A percentile compares a stretch with the other conserved stretches of the same genome.
phyloP scores from a whole-genome alignment of 2,329 filamentous ascomycete genomes.

The Alternaria viburni region DNA sequence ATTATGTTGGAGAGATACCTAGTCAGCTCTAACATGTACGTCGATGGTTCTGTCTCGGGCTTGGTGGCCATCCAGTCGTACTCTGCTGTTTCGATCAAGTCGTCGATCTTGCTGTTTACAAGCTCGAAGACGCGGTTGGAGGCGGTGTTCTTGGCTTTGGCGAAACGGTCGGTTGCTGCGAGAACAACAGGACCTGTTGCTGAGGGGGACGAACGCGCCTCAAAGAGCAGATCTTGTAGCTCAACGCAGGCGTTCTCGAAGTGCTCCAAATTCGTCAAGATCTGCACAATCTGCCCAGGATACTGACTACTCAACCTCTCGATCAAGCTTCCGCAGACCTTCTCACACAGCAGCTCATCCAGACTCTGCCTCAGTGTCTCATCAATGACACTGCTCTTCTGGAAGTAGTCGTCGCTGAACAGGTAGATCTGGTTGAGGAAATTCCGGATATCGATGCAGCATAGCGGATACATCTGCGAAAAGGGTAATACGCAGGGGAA shows the following conservation, averaged over 20 bases:
- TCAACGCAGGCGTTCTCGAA: constrained; percentile 94
- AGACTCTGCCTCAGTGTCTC: constrained; percentile 85
- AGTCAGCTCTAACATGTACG: constrained; percentile 95
- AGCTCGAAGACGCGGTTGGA: constrained; percentile 98
- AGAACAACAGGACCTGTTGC: constrained; percentile 81
- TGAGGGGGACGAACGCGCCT: constrained; percentile 81
- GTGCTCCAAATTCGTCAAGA: constrained; percentile 95
- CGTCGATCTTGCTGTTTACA: constrained; percentile 98
- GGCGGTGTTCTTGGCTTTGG: constrained; percentile 89
- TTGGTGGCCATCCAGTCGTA: constrained; percentile 82
- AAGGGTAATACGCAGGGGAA: constrained; percentile 97
- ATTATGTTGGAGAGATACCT: constrained; percentile 95
- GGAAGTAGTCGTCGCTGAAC: constrained; percentile 95
- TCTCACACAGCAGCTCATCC: constrained; percentile 91
- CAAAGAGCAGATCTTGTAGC: constrained; percentile 82
- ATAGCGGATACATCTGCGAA: constrained; percentile 98
- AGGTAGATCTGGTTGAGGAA: constrained; percentile 98
- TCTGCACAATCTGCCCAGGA: constrained; percentile 96
- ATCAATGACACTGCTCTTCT: constrained; percentile 87
- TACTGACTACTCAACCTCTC: constrained; percentile 91
- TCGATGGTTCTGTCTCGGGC: constrained; percentile 75
- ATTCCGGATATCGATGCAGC: constrained; percentile 97
- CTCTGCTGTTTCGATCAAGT: constrained; percentile 94
- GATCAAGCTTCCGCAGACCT: constrained; percentile 89
- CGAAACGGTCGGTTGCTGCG: constrained; percentile 84